These are phyloP conservation scores for Linaria vulgaris DNA, from an alignment of 257 asterid species.

Conservation along the genomic window DNA sequence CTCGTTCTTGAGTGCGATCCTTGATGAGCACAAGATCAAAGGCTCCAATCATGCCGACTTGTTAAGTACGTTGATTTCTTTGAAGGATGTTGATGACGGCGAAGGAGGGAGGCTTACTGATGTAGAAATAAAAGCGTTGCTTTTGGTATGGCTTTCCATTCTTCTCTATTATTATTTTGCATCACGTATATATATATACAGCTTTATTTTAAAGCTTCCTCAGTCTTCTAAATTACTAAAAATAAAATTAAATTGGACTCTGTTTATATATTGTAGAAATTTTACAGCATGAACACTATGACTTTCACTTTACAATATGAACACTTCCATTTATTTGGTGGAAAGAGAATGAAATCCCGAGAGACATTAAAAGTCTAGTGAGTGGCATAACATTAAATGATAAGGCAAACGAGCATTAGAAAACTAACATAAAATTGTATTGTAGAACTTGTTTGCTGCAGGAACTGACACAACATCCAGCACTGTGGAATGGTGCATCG, in stretches of 20 bases:
- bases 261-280: too few species aligned
- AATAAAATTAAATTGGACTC: too few species aligned
- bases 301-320: too few species aligned
- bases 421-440: neutral
- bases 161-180: neutral
- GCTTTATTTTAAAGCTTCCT: too few species aligned
- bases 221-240: too few species aligned
- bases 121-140: conserved; percentile 80
- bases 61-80: conserved; percentile 51
- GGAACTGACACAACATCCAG: conserved; percentile 89
- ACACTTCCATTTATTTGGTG: too few species aligned
- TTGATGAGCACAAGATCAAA: conserved; percentile 57
- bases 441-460: conserved; percentile 67
- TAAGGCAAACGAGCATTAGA: too few species aligned
- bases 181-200: too few species aligned
- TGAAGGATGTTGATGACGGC: conserved; percentile 45
- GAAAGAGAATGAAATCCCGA: too few species aligned
- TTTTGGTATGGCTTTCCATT: conserved; percentile 50
- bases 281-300: too few species aligned
- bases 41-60: conserved; percentile 36
- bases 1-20: conserved; percentile 46
- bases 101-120: conserved; percentile 57
- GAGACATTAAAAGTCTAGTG: too few species aligned
- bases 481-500: conserved; percentile 90
- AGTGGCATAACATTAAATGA: too few species aligned